Conservation (phyloP, 176 grass and related monocot genomes). For the Carex parvula region DNA sequence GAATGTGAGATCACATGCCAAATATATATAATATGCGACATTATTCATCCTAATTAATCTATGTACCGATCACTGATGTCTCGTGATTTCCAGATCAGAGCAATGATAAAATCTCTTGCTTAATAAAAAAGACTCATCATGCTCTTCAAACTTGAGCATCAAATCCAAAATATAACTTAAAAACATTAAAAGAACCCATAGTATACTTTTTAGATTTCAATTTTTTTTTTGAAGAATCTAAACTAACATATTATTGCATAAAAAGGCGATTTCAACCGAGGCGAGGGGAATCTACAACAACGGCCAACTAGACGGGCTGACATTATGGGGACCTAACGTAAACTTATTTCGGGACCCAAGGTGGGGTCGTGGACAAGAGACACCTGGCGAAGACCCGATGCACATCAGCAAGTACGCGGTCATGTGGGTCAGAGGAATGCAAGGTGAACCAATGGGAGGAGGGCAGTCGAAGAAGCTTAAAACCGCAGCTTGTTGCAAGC, state of each 20-base stretch:
- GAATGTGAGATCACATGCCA: not conserved
- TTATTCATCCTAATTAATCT: not conserved
- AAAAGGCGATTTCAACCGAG: conserved; percentile 71
- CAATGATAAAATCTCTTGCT: not conserved
- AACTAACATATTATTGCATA: conserved; percentile 2
- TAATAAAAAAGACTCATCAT: not conserved
- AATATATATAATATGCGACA: not conserved
- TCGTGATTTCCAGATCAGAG: not conserved
- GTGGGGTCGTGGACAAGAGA: conserved; percentile 90
- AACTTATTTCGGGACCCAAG: conserved; percentile 83
- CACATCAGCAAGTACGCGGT: conserved; percentile 70
- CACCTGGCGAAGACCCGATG: conserved; percentile 81
- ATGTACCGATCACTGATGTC: not conserved
- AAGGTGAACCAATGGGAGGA: conserved; percentile 56
- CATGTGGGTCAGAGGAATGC: conserved; percentile 65
- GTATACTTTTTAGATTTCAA: not conserved
- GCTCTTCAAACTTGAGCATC: not conserved
- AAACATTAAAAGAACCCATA: not conserved
- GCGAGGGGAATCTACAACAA: conserved; percentile 72
- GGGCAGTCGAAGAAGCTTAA: conserved; percentile 46
- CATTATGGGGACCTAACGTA: conserved; percentile 90
- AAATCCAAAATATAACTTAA: not conserved
- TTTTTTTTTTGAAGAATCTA: no score
- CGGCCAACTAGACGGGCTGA: conserved; percentile 76
- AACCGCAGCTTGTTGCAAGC: conserved; percentile 94